Evolutionary conservation across 164 flowering plant species (phyloP).

Genomic region (Aristolochia contorta): DNA sequence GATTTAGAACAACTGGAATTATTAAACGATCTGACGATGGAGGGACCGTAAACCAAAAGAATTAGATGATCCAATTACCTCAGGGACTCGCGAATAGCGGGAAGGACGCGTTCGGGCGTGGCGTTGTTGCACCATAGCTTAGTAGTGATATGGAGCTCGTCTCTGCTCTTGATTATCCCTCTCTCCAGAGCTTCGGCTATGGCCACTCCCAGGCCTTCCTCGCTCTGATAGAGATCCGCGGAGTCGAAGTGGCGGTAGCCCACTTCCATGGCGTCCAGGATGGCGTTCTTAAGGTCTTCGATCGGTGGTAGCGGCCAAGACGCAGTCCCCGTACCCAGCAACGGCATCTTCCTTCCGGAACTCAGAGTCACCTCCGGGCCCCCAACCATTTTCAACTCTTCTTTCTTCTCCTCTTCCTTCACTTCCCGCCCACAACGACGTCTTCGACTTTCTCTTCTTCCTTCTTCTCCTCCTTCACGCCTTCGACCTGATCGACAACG

Average conservation of each 20-base stretch:
- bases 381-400: background rate
- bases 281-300: background rate
- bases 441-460: no score
- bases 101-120: constrained; percentile 23
- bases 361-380: constrained; percentile 5
- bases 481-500: background rate
- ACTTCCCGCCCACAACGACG: background rate
- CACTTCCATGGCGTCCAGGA: constrained; percentile 19
- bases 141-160: constrained; percentile 31
- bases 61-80: constrained; percentile 6
- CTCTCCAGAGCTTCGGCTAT: constrained; percentile 20
- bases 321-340: constrained; percentile 15
- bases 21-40: no score
- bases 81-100: constrained; percentile 24
- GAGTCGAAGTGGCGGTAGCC: constrained; percentile 36
- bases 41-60: background rate
- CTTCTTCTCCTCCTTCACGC: background rate
- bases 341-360: constrained; percentile 16
- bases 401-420: background rate
- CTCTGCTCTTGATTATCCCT: constrained; percentile 24
- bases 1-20: no score
- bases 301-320: background rate
- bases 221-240: constrained; percentile 18
- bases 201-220: constrained; percentile 25
- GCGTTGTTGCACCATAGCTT: constrained; percentile 28